A percentile compares a stretch with the other conserved stretches of the same genome.
These are phyloP conservation scores for Calonectria hawksworthii DNA, from an alignment of 2,329 filamentous ascomycete species.

Conservation along the genomic window DNA sequence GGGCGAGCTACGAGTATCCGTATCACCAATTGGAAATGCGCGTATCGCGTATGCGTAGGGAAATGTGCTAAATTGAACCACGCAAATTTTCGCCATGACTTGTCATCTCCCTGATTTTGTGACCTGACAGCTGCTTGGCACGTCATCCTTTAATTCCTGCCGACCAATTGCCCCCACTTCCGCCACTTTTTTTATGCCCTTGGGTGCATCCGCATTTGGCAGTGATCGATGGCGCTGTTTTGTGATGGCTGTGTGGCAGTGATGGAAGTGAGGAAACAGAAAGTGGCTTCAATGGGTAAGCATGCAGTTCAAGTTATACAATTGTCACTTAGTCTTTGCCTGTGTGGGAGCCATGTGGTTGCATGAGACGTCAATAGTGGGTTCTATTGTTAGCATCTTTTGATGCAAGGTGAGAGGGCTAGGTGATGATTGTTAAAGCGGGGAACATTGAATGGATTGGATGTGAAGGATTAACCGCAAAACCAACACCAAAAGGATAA, in stretches of 20 bases:
- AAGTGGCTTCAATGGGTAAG: background rate
- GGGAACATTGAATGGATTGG: background rate
- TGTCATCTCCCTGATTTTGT: background rate
- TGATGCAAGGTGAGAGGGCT: background rate
- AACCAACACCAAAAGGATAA: background rate
- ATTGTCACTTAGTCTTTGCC: background rate
- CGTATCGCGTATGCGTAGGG: background rate
- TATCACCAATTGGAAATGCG: background rate
- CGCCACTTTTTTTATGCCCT: slow-evolving; percentile 1
- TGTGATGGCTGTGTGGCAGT: background rate
- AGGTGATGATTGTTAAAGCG: background rate
- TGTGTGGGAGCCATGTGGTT: background rate
- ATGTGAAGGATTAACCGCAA: background rate
- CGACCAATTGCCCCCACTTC: slow-evolving; percentile 2
- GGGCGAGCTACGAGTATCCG: background rate
- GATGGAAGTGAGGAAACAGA: background rate
- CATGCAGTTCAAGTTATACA: background rate
- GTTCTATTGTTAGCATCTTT: background rate
- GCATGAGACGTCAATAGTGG: background rate
- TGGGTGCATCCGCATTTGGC: background rate
- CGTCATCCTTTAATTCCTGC: background rate
- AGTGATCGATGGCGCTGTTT: background rate
- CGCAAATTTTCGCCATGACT: background rate
- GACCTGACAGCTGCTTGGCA: slow-evolving; percentile 1
- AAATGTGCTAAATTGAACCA: background rate